Percentiles rank a stretch among this genome's conserved stretches.
phyloP scores from a whole-genome alignment of 805 yeast genomes.

The Yamadazyma endophytica region DNA sequence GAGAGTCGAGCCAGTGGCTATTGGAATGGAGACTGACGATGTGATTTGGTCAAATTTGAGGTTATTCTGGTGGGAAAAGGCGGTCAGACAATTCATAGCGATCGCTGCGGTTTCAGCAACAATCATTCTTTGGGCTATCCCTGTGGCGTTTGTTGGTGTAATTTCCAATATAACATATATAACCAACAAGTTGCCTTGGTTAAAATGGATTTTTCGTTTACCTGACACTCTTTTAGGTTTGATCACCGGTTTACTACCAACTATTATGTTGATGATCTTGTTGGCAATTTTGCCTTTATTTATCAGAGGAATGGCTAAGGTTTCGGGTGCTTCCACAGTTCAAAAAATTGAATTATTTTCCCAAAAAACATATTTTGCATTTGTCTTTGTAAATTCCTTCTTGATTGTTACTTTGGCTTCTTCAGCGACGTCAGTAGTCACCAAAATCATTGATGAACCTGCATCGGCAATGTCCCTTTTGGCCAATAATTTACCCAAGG shows the following conservation, averaged over 20 bases:
- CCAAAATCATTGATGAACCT: slow-evolving; percentile 58
- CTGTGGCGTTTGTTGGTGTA: slow-evolving; percentile 96
- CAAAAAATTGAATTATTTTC: slow-evolving; percentile 62
- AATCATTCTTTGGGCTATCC: slow-evolving; percentile 88
- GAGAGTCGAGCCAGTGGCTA: slow-evolving; percentile 54
- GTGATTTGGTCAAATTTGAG: slow-evolving; percentile 71
- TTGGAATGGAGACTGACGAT: slow-evolving; percentile 62
- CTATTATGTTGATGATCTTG: slow-evolving; percentile 72
- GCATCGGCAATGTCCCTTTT: slow-evolving; percentile 52
- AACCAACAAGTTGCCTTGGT: slow-evolving; percentile 66
- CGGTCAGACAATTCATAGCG: slow-evolving; percentile 51
- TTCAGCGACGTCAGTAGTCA: slow-evolving; percentile 64
- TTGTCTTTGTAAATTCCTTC: slow-evolving; percentile 69
- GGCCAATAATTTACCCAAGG: slow-evolving; percentile 66
- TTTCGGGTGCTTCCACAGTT: slow-evolving; percentile 53
- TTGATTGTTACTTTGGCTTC: slow-evolving; percentile 68
- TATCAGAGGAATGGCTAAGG: slow-evolving; percentile 64
- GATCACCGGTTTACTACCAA: slow-evolving; percentile 83
- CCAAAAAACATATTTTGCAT: slow-evolving; percentile 65
- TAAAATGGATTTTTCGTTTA: slow-evolving; percentile 69
- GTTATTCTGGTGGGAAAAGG: slow-evolving; percentile 75
- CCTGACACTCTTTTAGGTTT: slow-evolving; percentile 73
- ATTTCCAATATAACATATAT: slow-evolving; percentile 81
- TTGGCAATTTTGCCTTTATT: slow-evolving; percentile 86
- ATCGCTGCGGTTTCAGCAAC: slow-evolving; percentile 50